Evolutionary conservation across 345 rosid genomes (phyloP).

Genomic region (Mallotus nudiflorus): DNA sequence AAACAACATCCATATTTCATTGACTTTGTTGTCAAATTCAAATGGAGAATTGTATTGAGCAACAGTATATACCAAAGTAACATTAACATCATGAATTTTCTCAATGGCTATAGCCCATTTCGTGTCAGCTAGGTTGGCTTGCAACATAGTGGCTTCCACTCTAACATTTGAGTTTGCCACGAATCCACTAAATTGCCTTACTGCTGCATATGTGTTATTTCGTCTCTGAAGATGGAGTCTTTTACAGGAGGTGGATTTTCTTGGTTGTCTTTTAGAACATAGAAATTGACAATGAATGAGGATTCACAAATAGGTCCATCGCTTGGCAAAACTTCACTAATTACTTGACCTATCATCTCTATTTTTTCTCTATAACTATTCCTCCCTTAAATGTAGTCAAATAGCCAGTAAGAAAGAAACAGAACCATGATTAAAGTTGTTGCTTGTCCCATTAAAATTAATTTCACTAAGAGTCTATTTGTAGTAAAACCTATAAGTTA

Average conservation of each 20-base stretch:
- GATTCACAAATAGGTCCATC: constrained; percentile 89
- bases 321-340: constrained; percentile 67
- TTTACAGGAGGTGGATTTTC: constrained; percentile 70
- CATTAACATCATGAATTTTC: constrained; percentile 36
- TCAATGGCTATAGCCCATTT: constrained; percentile 59
- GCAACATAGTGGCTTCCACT: constrained; percentile 71
- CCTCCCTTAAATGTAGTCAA: constrained; percentile 82
- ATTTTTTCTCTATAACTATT: constrained; percentile 53
- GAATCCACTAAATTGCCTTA: constrained; percentile 78
- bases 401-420: constrained; percentile 41
- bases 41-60: constrained; percentile 94
- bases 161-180: constrained; percentile 54
- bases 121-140: constrained; percentile 59
- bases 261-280: constrained; percentile 73
- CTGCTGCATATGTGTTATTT: constrained; percentile 51
- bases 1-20: constrained; percentile 76
- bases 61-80: constrained; percentile 53
- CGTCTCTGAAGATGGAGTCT: constrained; percentile 68
- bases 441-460: too few relatives aligned
- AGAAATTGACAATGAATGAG: constrained; percentile 72
- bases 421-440: too few relatives aligned
- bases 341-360: constrained; percentile 91
- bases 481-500: too few relatives aligned
- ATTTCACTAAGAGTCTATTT: too few relatives aligned
- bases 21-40: constrained; percentile 61